phyloP scores from a whole-genome alignment of 768 basidiomycete species.

The Lactifluus hygrophoroides region DNA sequence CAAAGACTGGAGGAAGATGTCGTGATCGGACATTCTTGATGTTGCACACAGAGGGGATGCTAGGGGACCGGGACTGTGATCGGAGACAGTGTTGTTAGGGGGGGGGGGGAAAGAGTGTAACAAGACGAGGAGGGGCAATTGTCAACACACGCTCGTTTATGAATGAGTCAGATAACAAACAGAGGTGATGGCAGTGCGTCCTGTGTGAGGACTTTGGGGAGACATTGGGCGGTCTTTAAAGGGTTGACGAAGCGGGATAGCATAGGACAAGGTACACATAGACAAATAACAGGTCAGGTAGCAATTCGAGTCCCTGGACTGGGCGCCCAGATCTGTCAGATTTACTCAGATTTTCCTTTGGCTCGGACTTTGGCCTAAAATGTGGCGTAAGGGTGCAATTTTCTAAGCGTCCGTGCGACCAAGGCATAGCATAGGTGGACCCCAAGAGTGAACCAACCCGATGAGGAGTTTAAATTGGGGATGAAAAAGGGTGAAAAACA shows the following conservation, averaged over 20 bases:
- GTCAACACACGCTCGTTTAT: background rate
- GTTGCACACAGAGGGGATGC: background rate
- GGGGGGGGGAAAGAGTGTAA: background rate
- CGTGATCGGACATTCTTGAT: constrained; percentile 6
- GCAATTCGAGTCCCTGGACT: background rate
- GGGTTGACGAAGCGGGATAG: background rate
- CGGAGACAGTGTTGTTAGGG: background rate
- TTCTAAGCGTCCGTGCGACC: background rate
- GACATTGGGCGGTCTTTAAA: background rate
- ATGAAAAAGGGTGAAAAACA: background rate
- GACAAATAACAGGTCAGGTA: background rate
- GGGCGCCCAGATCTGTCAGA: constrained; percentile 2
- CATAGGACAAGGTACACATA: constrained; percentile 3
- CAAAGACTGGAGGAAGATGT: background rate
- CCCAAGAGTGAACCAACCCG: background rate
- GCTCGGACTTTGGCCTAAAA: background rate
- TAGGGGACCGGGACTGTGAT: background rate
- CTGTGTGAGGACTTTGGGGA: background rate
- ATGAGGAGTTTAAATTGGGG: background rate
- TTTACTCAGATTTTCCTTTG: background rate
- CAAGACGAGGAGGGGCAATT: background rate
- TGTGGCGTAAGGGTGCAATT: constrained; percentile 6
- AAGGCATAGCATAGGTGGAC: background rate
- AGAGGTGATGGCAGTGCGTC: constrained; percentile 12
- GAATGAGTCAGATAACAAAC: constrained; percentile 8